Evolutionary conservation across 2,329 filamentous ascomycete species (phyloP), one percentile per base, ranked within the genome.

Genomic region (Fusarium fracticaudum): DNA sequence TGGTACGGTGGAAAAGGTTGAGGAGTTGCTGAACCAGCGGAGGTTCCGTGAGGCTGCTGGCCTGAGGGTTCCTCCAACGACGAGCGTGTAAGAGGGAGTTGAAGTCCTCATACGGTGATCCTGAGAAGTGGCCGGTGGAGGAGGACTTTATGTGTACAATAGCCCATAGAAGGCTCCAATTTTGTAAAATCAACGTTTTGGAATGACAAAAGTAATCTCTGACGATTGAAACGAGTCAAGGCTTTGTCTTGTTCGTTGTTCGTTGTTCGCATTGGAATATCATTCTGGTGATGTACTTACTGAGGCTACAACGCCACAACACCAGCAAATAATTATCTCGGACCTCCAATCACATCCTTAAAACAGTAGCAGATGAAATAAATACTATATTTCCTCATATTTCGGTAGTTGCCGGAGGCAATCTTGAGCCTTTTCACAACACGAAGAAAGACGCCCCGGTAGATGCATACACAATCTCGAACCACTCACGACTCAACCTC

Each of bases 21-120:
- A 90, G 77, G 87, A 91, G 78, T 79, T 90, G 41, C 83, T 92
- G 61, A 87, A 85, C 62, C 85, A 82, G 65, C 85, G 89, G 77
- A 86, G 86, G 64, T 87, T 87, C 76, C 85, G 80, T 70, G 78
- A 83, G 67, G 77, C 81, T 24, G 76, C 77, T 33, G 80, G 80
- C n/a, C 47, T 83, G 50, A 77, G 63, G 57, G 64, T 75, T 54
- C 71, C 75, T 17, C 76, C 79, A 26, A 80, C 71, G 22, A 77
- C 66, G 12, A 64, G 64, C 20, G 60, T 58, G 29, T 78, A 69
- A 65, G 43, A 54, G n/a, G 14, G 47, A 29, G 43, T 35, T 26
- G 24, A 69, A 11, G 20, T 41, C 9, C n/a, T 64, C 17, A 6
- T 20, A 9, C 47, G 51, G 48, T 15, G 69, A 50, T 38, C 54